phyloP scores from a whole-genome alignment of 176 grass and related monocot genomes.

The Poa annua region DNA sequence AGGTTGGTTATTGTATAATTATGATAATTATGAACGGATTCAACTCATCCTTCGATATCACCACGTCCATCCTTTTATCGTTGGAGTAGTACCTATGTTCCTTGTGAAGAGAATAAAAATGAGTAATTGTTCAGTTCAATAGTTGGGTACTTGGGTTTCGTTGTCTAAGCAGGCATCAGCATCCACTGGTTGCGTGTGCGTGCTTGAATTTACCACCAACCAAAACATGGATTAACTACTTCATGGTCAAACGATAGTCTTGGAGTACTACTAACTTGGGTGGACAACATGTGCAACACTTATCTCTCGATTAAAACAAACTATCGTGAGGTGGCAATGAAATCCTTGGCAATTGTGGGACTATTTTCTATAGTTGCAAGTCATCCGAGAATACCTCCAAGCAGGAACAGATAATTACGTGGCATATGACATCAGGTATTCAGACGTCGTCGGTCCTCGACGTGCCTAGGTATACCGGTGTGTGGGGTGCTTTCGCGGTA shows the following conservation, averaged over 20 bases:
- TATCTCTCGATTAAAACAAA: not conserved
- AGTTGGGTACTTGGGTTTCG: not conserved
- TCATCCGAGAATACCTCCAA: too few species aligned
- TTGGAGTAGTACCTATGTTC: not conserved
- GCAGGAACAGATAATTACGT: too few species aligned
- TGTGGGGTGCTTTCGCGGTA: too few species aligned
- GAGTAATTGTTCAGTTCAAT: not conserved
- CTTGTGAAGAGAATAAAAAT: not conserved
- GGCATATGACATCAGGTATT: too few species aligned
- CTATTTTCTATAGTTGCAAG: too few species aligned
- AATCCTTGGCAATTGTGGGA: not conserved
- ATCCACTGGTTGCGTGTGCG: conserved; percentile 19
- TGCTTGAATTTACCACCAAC: conserved; percentile 21
- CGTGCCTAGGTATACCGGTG: too few species aligned
- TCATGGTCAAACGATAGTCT: conserved; percentile 20
- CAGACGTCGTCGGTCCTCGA: too few species aligned
- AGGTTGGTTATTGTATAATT: too few species aligned
- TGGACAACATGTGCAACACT: not conserved
- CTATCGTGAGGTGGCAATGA: not conserved
- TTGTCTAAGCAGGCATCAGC: not conserved
- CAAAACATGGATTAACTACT: conserved; percentile 1
- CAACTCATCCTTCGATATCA: not conserved
- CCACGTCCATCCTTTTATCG: not conserved
- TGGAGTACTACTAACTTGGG: not conserved
- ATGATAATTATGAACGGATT: not conserved